Percentiles rank a stretch among this genome's conserved stretches.
These are phyloP conservation scores for Cicer chorassanicum DNA, from an alignment of 306 rosid genomes.

Conservation along the genomic window DNA sequence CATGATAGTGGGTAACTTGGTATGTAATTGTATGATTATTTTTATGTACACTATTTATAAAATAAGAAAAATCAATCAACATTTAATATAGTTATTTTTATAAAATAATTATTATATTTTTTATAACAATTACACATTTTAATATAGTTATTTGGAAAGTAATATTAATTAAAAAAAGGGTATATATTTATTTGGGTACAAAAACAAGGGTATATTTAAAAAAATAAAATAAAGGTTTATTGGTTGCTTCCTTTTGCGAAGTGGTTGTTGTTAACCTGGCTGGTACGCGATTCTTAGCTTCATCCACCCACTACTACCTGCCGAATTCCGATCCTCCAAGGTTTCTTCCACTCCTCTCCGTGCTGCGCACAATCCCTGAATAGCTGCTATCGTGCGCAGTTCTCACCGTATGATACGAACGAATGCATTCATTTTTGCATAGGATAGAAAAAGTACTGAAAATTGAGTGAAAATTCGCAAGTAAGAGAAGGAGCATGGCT, in stretches of 20 bases:
- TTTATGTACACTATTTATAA: too few species aligned
- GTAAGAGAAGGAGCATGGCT: slow-evolving; percentile 57
- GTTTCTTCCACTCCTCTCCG: background rate
- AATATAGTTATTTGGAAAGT: too few species aligned
- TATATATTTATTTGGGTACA: too few species aligned
- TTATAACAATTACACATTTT: too few species aligned
- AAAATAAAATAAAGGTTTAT: background rate
- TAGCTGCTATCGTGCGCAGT: slow-evolving; percentile 37
- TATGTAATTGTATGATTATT: too few species aligned
- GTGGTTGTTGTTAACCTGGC: background rate
- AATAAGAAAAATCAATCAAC: too few species aligned
- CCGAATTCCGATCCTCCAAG: slow-evolving; percentile 27
- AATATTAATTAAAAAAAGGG: too few species aligned
- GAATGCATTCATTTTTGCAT: background rate
- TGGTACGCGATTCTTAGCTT: slow-evolving; percentile 43
- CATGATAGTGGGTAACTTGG: too few species aligned
- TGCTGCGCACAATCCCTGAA: slow-evolving; percentile 30
- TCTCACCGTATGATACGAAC: slow-evolving; percentile 15
- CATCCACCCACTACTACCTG: slow-evolving; percentile 17
- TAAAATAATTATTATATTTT: too few species aligned
- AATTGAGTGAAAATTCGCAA: background rate
- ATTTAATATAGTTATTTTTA: too few species aligned
- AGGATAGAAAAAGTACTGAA: background rate
- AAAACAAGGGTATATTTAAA: too few species aligned
- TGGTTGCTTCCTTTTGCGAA: slow-evolving; percentile 1